Conservation (phyloP, 2,329 filamentous ascomycete species). For the Hypoxylon sp. region DNA sequence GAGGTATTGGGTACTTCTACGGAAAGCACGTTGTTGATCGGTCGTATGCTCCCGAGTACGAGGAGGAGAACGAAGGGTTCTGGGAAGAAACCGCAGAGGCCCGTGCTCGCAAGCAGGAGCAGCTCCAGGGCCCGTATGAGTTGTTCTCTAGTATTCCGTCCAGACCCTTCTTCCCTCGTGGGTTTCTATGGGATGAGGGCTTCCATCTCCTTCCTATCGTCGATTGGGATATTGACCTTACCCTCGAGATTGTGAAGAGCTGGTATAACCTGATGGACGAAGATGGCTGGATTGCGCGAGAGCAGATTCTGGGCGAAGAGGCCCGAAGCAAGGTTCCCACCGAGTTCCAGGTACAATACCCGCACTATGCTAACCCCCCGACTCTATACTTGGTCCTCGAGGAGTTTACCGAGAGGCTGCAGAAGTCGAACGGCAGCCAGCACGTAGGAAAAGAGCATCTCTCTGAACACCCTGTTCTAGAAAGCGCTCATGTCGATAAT, state of each 20-base stretch:
- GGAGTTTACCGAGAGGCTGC: slow-evolving; percentile 82
- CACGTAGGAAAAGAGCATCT: slow-evolving; percentile 59
- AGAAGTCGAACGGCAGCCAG: slow-evolving; percentile 63
- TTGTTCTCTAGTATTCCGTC: slow-evolving; percentile 94
- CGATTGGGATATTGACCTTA: slow-evolving; percentile 93
- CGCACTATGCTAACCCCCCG: slow-evolving; percentile 96
- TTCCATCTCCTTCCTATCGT: slow-evolving; percentile 92
- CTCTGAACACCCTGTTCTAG: slow-evolving; percentile 57
- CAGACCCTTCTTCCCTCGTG: slow-evolving; percentile 93
- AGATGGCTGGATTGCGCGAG: slow-evolving; percentile 96
- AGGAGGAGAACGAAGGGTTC: slow-evolving; percentile 94
- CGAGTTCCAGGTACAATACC: slow-evolving; percentile 96
- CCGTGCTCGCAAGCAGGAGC: slow-evolving; percentile 73
- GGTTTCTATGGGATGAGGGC: slow-evolving; percentile 98
- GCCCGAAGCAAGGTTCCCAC: slow-evolving; percentile 93
- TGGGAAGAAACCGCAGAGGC: slow-evolving; percentile 92
- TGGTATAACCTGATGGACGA: slow-evolving; percentile 98
- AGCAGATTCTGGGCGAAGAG: slow-evolving; percentile 93
- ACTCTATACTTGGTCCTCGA: slow-evolving; percentile 93
- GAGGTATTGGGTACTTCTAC: slow-evolving; percentile 95
- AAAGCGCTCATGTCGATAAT: slow-evolving; percentile 75
- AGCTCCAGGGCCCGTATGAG: slow-evolving; percentile 84
- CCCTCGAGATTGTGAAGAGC: slow-evolving; percentile 87
- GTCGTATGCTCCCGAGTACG: slow-evolving; percentile 91
- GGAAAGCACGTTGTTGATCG: slow-evolving; percentile 90